Evolutionary conservation across 257 asterid species (phyloP).

Genomic region (Rehmannia glutinosa): DNA sequence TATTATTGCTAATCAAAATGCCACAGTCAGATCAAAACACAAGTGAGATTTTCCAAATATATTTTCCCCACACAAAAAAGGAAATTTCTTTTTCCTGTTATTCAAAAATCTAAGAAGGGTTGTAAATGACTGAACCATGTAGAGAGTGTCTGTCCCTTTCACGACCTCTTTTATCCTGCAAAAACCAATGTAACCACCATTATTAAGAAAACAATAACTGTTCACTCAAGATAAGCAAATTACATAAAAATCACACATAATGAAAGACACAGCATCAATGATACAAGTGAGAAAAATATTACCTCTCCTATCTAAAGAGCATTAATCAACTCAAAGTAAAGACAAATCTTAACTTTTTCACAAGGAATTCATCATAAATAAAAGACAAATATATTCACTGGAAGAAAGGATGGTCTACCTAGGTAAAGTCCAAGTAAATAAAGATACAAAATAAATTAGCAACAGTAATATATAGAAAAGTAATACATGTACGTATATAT

Average conservation of each 20-base stretch:
- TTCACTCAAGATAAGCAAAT: slow-evolving; percentile 13
- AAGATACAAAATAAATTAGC: slow-evolving; percentile 4
- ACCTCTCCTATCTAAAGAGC: background rate
- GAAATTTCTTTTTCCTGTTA: no score
- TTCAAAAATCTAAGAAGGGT: no score
- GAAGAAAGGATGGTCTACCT: slow-evolving; percentile 19
- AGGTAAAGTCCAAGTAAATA: slow-evolving; percentile 12
- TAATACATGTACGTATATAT: background rate
- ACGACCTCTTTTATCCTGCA: no score
- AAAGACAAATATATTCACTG: slow-evolving; percentile 12
- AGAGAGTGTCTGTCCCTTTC: no score
- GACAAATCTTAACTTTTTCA: slow-evolving; percentile 27
- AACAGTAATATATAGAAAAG: slow-evolving; percentile 17
- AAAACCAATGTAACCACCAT: slow-evolving; percentile 19
- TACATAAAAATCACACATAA: slow-evolving; percentile 5
- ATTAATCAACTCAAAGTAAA: slow-evolving; percentile 20
- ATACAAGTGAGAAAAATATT: slow-evolving; percentile 17
- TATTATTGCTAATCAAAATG: no score
- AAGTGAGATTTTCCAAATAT: no score
- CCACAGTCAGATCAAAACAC: no score
- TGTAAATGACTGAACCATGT: no score
- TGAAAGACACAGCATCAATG: slow-evolving; percentile 19
- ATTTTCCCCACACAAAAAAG: no score
- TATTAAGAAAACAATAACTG: slow-evolving; percentile 15
- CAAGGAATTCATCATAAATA: slow-evolving; percentile 14